These are phyloP conservation scores for Geum urbanum DNA, from an alignment of 306 rosid genomes.

Conservation along the genomic window DNA sequence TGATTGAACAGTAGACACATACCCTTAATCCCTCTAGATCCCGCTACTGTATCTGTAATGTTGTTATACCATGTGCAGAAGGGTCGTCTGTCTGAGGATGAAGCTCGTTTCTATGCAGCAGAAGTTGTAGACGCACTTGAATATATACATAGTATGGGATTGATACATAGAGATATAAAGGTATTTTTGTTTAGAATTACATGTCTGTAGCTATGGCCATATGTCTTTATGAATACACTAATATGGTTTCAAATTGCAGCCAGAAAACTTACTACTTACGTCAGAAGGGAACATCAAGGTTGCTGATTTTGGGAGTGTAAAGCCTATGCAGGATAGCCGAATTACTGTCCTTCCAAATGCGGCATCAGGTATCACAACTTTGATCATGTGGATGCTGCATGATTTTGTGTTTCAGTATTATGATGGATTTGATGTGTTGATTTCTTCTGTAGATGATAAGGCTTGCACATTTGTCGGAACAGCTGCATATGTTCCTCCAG, in stretches of 20 bases:
- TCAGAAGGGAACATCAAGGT: constrained; percentile 86
- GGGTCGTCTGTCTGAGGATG: constrained; percentile 74
- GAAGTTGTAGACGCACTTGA: constrained; percentile 97
- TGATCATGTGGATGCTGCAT: constrained; percentile 13
- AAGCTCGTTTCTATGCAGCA: constrained; percentile 92
- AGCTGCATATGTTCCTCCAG: constrained; percentile 99
- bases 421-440: constrained; percentile 17
- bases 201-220: constrained; percentile 24
- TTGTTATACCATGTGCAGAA: constrained; percentile 58
- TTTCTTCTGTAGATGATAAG: constrained; percentile 63
- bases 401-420: constrained; percentile 18
- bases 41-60: constrained; percentile 23
- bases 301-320: constrained; percentile 99
- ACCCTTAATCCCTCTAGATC: constrained; percentile 12
- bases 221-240: constrained; percentile 4
- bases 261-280: constrained; percentile 93
- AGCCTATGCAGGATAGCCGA: constrained; percentile 93
- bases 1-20: not conserved
- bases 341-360: constrained; percentile 99
- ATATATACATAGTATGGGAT: constrained; percentile 88
- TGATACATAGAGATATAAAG: constrained; percentile 99
- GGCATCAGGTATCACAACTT: constrained; percentile 61
- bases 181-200: constrained; percentile 32
- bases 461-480: constrained; percentile 99
- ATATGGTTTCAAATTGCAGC: constrained; percentile 57